Base-by-base conservation (phyloP, 2,329 filamentous ascomycete genomes). In the Zasmidium citrigriseum region DNA sequence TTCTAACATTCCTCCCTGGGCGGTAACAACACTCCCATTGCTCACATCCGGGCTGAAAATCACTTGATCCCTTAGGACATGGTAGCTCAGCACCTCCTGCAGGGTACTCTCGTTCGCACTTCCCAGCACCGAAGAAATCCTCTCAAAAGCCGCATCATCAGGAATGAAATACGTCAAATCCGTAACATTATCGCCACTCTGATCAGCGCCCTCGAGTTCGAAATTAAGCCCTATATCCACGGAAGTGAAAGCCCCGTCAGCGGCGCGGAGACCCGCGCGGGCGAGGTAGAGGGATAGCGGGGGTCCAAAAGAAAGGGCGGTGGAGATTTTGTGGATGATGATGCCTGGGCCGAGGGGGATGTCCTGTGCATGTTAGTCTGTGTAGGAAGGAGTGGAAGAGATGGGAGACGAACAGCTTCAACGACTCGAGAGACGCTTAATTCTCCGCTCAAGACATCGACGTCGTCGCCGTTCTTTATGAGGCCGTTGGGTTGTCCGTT, bases 401-500 rank as follows among this genome's bases (percentile, higher is more conserved):
- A 21, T n/a, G 11, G 10, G 18, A 29, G 25, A 54, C 55, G 25
- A 29, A 64, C 61, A 22, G 73, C 72, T 59, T 73, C 57, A 16
- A 69, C 73, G 3, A 76, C 73, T 3, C 67, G 69, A 4, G 70
- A 72, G 1, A 74, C 25, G 2, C 65, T 69, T 34, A 69, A 63
- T 47, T 75, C 72, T 1, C 73, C 73, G 44, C 70, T 74, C n/a
- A 75, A 53, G 21, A 75, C 57, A 58, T 68, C 68, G 2, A 75
- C 71, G 38, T 73, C 63, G 3, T 69, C 58, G 0, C 72, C 71
- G 38, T 75, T 68, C 58, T 61, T 70, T 16, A 75, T 71, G 27
- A 75, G 63, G 2, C 67, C 72, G 23, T 73, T 73, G 53, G 73
- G 74, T 34, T 71, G 70, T 2, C 72, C 73, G 16, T 72, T 71